These are phyloP conservation scores for Lichtheimia ornata DNA, from an alignment of 371 early-diverging fungal genomes.

Conservation along the genomic window DNA sequence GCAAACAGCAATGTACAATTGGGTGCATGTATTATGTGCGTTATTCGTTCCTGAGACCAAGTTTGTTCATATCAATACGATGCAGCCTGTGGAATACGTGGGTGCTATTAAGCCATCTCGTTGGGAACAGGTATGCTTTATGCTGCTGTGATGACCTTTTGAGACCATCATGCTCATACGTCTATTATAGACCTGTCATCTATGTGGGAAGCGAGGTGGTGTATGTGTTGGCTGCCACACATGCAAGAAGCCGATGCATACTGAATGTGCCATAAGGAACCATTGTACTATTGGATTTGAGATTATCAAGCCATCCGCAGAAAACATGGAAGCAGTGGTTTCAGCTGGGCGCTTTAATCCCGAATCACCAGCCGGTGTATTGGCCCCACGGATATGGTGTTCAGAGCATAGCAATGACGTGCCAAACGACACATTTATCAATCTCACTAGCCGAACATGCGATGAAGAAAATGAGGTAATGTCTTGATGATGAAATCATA, in stretches of 20 bases:
- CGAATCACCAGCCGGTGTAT: slow-evolving; percentile 37
- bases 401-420: slow-evolving; percentile 37
- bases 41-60: slow-evolving; percentile 79
- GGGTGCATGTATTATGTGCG: slow-evolving; percentile 95
- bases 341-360: slow-evolving; percentile 21
- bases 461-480: not conserved
- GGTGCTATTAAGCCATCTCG: slow-evolving; percentile 66
- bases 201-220: slow-evolving; percentile 48
- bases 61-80: slow-evolving; percentile 60
- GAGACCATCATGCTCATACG: not conserved
- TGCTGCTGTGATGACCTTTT: too few species aligned
- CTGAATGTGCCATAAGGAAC: slow-evolving; percentile 52
- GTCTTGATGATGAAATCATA: not conserved
- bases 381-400: slow-evolving; percentile 59
- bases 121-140: slow-evolving; percentile 44
- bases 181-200: slow-evolving; percentile 35
- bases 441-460: too few species aligned
- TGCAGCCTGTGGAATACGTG: slow-evolving; percentile 81
- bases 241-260: slow-evolving; percentile 41
- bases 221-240: slow-evolving; percentile 43
- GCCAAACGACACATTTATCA: not conserved
- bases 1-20: slow-evolving; percentile 81
- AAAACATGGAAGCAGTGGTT: not conserved
- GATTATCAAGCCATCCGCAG: slow-evolving; percentile 9
- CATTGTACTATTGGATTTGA: slow-evolving; percentile 49